These are phyloP conservation scores for Aeschynomene evenia DNA, from an alignment of 306 rosid species.

Conservation along the genomic window DNA sequence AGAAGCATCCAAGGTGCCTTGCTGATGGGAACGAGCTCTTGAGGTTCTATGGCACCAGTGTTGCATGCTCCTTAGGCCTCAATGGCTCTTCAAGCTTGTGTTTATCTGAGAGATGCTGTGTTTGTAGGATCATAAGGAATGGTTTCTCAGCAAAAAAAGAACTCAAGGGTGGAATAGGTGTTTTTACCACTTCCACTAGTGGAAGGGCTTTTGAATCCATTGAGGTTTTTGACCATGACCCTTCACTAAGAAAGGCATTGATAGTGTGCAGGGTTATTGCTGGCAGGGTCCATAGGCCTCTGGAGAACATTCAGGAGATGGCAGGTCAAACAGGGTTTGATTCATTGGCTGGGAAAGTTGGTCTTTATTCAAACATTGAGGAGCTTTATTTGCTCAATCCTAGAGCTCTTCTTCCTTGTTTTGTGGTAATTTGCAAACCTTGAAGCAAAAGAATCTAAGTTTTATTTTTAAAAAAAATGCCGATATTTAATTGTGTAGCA, in stretches of 20 bases:
- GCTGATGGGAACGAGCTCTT: constrained; percentile 96
- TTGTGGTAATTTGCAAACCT: constrained; percentile 79
- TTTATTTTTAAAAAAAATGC: background rate
- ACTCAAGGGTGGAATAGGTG: constrained; percentile 81
- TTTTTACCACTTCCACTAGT: constrained; percentile 92
- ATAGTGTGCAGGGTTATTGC: constrained; percentile 87
- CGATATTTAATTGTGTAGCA: constrained; percentile 27
- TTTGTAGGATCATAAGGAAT: constrained; percentile 80
- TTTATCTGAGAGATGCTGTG: constrained; percentile 67
- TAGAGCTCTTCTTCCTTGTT: constrained; percentile 89
- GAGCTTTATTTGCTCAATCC: constrained; percentile 89
- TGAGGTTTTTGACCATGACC: constrained; percentile 44
- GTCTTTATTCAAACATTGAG: constrained; percentile 78
- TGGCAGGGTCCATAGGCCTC: constrained; percentile 85
- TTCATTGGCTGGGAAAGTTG: constrained; percentile 84
- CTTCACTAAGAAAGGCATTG: constrained; percentile 53
- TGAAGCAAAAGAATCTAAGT: constrained; percentile 37
- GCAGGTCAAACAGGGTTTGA: constrained; percentile 82
- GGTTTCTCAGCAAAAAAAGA: constrained; percentile 88
- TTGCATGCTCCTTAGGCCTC: constrained; percentile 75
- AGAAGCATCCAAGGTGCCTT: constrained; percentile 91
- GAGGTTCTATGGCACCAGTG: constrained; percentile 80
- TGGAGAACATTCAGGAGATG: constrained; percentile 82
- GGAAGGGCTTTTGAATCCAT: constrained; percentile 81
- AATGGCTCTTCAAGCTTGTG: constrained; percentile 81